A percentile compares a stretch with the other conserved stretches of the same genome.
Conservation (phyloP, 129 eudicot species). For the Dittrichia graveolens region DNA sequence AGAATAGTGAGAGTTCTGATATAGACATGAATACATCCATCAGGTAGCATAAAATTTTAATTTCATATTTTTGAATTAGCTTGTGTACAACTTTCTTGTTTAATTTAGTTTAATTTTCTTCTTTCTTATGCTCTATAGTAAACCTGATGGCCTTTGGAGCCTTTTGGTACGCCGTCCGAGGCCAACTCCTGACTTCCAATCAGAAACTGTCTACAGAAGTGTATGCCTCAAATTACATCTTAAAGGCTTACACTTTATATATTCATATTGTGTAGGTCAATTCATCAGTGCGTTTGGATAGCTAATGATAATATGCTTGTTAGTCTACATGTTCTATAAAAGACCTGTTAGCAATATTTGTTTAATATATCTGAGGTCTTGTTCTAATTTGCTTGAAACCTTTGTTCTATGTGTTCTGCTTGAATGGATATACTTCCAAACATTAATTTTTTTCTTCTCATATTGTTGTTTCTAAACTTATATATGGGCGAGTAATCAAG, state of each 20-base stretch:
- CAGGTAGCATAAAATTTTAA: slow-evolving; percentile 42
- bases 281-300: slow-evolving; percentile 4
- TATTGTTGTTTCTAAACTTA: slow-evolving; percentile 3
- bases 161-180: slow-evolving; percentile 47
- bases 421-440: slow-evolving; percentile 3
- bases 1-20: slow-evolving; percentile 37
- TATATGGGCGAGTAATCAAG: slow-evolving; percentile 16
- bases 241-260: slow-evolving; percentile 6
- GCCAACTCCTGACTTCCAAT: slow-evolving; percentile 46
- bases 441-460: not conserved
- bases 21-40: slow-evolving; percentile 39
- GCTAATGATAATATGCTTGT: slow-evolving; percentile 17
- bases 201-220: slow-evolving; percentile 46
- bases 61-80: slow-evolving; percentile 5
- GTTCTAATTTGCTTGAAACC: slow-evolving; percentile 1
- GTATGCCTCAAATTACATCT: slow-evolving; percentile 46
- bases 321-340: slow-evolving; percentile 5
- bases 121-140: slow-evolving; percentile 34
- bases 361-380: not conserved
- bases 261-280: slow-evolving; percentile 15
- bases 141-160: slow-evolving; percentile 63
- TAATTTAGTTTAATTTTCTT: slow-evolving; percentile 1
- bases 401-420: slow-evolving; percentile 5
- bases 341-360: not conserved
- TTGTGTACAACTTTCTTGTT: not conserved